Percentiles rank a stretch among this genome's conserved stretches.
Conservation (phyloP, 306 rosid species). For the Ormosia semicastrata region DNA sequence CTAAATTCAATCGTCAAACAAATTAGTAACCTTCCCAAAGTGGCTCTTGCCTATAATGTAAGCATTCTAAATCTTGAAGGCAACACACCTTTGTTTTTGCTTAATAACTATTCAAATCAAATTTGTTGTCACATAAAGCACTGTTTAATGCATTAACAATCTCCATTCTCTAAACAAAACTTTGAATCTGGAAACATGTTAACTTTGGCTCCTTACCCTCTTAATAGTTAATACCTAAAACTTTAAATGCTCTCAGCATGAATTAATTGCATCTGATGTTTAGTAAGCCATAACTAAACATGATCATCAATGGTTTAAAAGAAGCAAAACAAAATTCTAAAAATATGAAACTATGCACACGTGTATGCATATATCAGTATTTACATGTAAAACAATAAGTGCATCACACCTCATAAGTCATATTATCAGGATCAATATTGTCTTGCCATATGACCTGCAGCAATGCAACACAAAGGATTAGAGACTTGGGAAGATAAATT, state of each 20-base stretch:
- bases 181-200: background rate
- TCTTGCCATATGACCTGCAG: constrained; percentile 83
- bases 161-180: background rate
- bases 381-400: constrained; percentile 2
- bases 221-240: background rate
- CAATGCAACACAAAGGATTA: constrained; percentile 20
- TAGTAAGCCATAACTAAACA: constrained; percentile 4
- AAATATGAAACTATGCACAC: background rate
- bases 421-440: constrained; percentile 76
- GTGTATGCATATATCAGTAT: constrained; percentile 7
- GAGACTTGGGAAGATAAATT: constrained; percentile 7
- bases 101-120: background rate
- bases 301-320: background rate
- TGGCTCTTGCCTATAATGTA: background rate
- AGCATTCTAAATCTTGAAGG: background rate
- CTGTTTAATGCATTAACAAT: background rate
- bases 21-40: background rate
- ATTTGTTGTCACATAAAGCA: background rate
- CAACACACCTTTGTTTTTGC: background rate
- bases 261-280: background rate
- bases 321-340: background rate
- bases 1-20: constrained; percentile 8
- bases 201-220: background rate
- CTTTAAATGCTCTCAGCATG: background rate
- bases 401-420: constrained; percentile 83